These are phyloP conservation scores for Aspergillus hiratsukae DNA, from an alignment of 2,329 filamentous ascomycete genomes.

Conservation along the genomic window DNA sequence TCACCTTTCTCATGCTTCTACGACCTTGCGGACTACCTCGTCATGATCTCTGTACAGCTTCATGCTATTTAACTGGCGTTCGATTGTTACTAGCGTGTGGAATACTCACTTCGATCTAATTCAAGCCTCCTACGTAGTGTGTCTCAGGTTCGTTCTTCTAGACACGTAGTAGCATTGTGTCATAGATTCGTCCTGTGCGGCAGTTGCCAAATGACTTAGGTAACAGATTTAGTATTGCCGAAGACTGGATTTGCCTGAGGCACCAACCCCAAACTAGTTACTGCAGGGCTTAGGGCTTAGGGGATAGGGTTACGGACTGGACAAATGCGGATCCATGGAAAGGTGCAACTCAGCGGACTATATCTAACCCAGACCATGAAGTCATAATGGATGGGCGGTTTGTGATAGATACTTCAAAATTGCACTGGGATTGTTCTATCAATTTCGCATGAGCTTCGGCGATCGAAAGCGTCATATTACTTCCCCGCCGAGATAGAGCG, in stretches of 20 bases:
- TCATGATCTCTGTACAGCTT: background rate
- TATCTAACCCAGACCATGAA: background rate
- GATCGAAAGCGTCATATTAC: background rate
- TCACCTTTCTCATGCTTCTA: constrained; percentile 3
- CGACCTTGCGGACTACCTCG: constrained; percentile 3
- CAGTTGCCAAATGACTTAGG: background rate
- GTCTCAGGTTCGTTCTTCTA: background rate
- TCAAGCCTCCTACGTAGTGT: background rate
- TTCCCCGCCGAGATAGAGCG: background rate
- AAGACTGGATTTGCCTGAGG: background rate
- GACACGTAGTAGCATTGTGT: background rate
- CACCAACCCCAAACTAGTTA: background rate
- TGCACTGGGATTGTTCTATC: background rate
- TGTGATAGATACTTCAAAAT: background rate
- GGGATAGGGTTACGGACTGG: constrained; percentile 18
- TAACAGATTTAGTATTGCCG: background rate
- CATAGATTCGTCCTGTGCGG: background rate
- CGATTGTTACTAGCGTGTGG: background rate
- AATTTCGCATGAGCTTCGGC: background rate
- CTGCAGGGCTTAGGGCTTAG: constrained; percentile 16
- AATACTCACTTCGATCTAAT: background rate
- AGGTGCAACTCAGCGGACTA: background rate
- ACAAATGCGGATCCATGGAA: background rate
- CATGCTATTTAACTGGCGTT: background rate
- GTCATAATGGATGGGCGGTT: background rate